These are phyloP conservation scores for Xanthoparmelia taractica DNA, from an alignment of 495 filamentous ascomycete genomes.

Conservation along the genomic window DNA sequence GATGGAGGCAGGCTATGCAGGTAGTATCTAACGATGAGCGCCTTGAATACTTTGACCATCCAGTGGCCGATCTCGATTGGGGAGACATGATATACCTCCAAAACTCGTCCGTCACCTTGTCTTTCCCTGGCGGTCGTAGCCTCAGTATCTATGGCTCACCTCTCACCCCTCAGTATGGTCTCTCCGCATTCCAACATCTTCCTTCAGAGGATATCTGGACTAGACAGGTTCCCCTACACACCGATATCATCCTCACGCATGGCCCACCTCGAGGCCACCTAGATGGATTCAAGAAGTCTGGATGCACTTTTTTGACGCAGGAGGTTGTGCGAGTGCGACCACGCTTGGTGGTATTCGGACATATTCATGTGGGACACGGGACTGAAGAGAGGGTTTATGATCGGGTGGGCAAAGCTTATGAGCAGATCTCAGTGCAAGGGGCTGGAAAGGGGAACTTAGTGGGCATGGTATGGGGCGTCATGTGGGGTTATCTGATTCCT, in stretches of 20 bases:
- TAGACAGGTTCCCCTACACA: conserved; percentile 49
- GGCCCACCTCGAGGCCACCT: conserved; percentile 51
- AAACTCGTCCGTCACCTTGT: conserved; percentile 38
- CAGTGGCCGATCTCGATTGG: conserved; percentile 37
- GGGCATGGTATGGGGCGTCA: background rate
- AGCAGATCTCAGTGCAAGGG: background rate
- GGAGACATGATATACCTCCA: conserved; percentile 45
- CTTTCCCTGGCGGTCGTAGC: conserved; percentile 43
- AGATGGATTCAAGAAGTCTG: conserved; percentile 53
- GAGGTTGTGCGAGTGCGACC: conserved; percentile 61
- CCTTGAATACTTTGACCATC: too few relatives aligned
- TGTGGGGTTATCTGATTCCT: background rate
- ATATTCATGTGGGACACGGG: background rate
- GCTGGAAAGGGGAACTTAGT: background rate
- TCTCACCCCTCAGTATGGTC: conserved; percentile 44
- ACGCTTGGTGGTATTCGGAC: background rate
- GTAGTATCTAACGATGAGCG: too few relatives aligned
- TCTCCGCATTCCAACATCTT: conserved; percentile 43
- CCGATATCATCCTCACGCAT: conserved; percentile 72
- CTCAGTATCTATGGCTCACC: conserved; percentile 49
- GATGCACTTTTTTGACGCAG: conserved; percentile 64
- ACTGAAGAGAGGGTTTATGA: background rate
- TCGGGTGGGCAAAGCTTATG: background rate
- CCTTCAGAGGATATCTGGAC: conserved; percentile 27
- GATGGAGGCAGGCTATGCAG: too few relatives aligned